These are phyloP conservation scores for Lycium ferocissimum DNA, from an alignment of 257 asterid species.

Conservation along the genomic window DNA sequence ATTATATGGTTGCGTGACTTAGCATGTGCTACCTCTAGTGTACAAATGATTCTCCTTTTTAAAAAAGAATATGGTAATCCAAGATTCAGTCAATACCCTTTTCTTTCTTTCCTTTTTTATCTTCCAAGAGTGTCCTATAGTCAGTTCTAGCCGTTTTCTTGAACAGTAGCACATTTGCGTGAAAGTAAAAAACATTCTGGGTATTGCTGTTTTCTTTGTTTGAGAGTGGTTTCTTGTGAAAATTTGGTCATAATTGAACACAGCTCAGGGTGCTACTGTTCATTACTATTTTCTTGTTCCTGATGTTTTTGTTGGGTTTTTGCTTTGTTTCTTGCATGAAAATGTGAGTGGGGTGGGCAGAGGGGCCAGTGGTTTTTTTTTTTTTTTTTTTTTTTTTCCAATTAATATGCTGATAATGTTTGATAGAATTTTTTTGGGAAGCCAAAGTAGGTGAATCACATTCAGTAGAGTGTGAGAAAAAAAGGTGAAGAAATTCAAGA, in stretches of 20 bases:
- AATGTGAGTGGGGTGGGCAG: conserved; percentile 34
- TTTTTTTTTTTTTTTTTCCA: neutral
- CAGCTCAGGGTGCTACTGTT: conserved; percentile 35
- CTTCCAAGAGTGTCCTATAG: conserved; percentile 30
- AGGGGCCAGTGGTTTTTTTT: neutral
- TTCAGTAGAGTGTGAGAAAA: conserved; percentile 12
- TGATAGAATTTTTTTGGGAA: neutral
- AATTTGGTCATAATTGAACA: conserved; percentile 1
- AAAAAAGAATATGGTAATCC: neutral
- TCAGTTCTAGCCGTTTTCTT: conserved; percentile 53
- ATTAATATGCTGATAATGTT: conserved; percentile 34
- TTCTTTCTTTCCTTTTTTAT: conserved; percentile 45
- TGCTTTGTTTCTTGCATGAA: conserved; percentile 15
- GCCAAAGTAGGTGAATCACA: conserved; percentile 27
- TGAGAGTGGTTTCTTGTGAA: conserved; percentile 49
- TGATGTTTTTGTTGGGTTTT: conserved; percentile 28
- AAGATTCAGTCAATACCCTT: conserved; percentile 37
- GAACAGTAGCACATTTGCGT: conserved; percentile 44
- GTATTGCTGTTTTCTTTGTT: conserved; percentile 44
- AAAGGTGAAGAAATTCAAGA: neutral
- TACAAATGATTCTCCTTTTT: conserved; percentile 47
- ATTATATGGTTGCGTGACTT: conserved; percentile 3
- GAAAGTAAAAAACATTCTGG: conserved; percentile 34
- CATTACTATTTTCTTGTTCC: conserved; percentile 32
- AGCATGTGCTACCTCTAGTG: conserved; percentile 11